Percentiles rank a stretch among this genome's conserved stretches.
Conservation (phyloP, 805 yeast species). For the Ogataea trehaloabstinens region DNA sequence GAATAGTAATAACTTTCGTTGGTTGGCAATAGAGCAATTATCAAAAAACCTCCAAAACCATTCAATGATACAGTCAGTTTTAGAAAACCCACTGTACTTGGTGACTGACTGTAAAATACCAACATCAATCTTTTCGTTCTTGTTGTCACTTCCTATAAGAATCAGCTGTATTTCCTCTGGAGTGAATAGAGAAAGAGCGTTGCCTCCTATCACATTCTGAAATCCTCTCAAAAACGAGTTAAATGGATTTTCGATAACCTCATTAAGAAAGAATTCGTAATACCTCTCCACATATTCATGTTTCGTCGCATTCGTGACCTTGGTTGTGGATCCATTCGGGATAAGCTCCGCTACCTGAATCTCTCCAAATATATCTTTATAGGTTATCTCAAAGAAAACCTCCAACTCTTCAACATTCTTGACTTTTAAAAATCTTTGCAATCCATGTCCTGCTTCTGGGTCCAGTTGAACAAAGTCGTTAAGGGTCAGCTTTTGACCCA, state of each 20-base stretch:
- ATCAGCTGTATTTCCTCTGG: constrained; percentile 80
- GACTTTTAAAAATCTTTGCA: constrained; percentile 46
- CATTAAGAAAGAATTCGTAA: constrained; percentile 57
- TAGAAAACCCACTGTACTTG: constrained; percentile 65
- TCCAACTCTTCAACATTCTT: constrained; percentile 47
- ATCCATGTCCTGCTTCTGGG: constrained; percentile 61
- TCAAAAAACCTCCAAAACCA: constrained; percentile 90
- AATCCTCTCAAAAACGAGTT: constrained; percentile 69
- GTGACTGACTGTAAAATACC: constrained; percentile 68
- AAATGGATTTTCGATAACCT: constrained; percentile 51
- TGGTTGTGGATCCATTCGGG: constrained; percentile 50
- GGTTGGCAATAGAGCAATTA: constrained; percentile 43
- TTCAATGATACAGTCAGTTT: constrained; percentile 37
- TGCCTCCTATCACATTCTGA: constrained; percentile 70
- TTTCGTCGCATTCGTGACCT: constrained; percentile 60
- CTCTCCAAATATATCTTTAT: constrained; percentile 46
- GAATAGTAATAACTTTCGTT: constrained; percentile 65
- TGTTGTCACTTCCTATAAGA: constrained; percentile 68
- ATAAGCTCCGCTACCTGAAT: constrained; percentile 49
- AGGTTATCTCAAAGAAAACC: constrained; percentile 61
- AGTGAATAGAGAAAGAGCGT: constrained; percentile 74
- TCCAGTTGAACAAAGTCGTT: constrained; percentile 66
- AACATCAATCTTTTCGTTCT: constrained; percentile 54
- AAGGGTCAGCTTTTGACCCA: constrained; percentile 52
- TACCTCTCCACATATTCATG: constrained; percentile 61